Conservation (phyloP, 2,329 filamentous ascomycete species). For the Neonectria sp. region DNA sequence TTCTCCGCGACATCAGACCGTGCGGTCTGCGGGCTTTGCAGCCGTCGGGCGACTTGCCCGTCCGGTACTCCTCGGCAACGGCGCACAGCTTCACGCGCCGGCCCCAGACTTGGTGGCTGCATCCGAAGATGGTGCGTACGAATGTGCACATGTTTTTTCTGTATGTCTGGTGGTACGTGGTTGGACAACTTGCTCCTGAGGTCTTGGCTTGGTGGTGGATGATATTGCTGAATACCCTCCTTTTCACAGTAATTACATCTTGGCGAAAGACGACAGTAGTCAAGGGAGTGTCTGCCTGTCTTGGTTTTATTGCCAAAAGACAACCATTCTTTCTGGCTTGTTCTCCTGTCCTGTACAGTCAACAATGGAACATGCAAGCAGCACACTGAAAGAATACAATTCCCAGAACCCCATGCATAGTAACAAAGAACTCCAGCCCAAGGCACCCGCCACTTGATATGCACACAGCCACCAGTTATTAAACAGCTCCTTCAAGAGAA, state of each 20-base stretch:
- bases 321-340: neutral
- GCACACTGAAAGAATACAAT: neutral
- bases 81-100: slow-evolving; percentile 42
- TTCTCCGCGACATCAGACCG: slow-evolving; percentile 38
- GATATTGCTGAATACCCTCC: neutral
- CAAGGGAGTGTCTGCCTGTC: too few relatives aligned
- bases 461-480: neutral
- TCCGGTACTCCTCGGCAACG: slow-evolving; percentile 32
- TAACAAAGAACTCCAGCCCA: slow-evolving; percentile 1
- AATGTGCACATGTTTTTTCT: slow-evolving; percentile 49
- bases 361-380: neutral
- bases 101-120: slow-evolving; percentile 48
- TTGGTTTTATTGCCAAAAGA: neutral
- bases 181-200: neutral
- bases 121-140: slow-evolving; percentile 44
- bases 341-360: neutral
- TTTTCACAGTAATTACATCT: neutral
- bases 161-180: neutral
- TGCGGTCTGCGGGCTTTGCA: slow-evolving; percentile 44
- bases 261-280: neutral
- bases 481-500: neutral
- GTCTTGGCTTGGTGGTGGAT: neutral
- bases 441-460: neutral
- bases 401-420: neutral
- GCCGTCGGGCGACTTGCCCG: slow-evolving; percentile 14